Percentiles rank a stretch among this genome's conserved stretches.
Conservation (phyloP, 345 rosid genomes). For the Lumnitzera racemosa region DNA sequence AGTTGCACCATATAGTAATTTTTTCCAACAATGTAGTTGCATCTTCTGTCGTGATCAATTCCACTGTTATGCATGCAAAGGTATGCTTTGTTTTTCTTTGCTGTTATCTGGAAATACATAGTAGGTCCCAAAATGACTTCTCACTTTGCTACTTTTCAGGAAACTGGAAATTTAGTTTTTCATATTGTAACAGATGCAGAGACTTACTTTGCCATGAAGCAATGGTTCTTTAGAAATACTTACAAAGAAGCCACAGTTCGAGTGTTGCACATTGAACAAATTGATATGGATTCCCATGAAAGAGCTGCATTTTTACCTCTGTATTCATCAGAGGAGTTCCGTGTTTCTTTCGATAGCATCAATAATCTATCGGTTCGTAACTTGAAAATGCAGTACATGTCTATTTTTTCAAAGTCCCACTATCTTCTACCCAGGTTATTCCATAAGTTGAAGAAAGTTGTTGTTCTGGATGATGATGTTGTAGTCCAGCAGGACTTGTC, state of each 20-base stretch:
- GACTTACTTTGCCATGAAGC: constrained; percentile 81
- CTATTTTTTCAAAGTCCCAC: constrained; percentile 70
- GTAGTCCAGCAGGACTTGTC: constrained; percentile 84
- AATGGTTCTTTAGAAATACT: constrained; percentile 70
- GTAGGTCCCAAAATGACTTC: constrained; percentile 47
- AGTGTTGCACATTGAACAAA: constrained; percentile 65
- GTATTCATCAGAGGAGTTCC: constrained; percentile 75
- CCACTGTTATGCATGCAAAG: constrained; percentile 61
- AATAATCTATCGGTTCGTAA: constrained; percentile 29
- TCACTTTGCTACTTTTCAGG: constrained; percentile 53
- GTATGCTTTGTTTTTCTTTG: constrained; percentile 27
- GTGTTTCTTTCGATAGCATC: constrained; percentile 42
- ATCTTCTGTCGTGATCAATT: constrained; percentile 82
- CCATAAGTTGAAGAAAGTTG: constrained; percentile 50
- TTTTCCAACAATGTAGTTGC: constrained; percentile 84
- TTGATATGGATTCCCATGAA: constrained; percentile 27
- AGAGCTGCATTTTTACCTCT: constrained; percentile 33
- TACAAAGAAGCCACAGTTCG: constrained; percentile 54
- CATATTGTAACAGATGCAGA: constrained; percentile 86
- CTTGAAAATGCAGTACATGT: constrained; percentile 55
- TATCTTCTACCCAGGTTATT: constrained; percentile 75
- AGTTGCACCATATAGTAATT: constrained; percentile 61
- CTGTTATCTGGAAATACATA: constrained; percentile 11
- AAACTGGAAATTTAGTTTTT: constrained; percentile 58
- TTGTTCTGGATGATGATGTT: constrained; percentile 87